Evolutionary conservation across 495 filamentous ascomycete genomes (phyloP).

Genomic region (Cetradonia linearis): DNA sequence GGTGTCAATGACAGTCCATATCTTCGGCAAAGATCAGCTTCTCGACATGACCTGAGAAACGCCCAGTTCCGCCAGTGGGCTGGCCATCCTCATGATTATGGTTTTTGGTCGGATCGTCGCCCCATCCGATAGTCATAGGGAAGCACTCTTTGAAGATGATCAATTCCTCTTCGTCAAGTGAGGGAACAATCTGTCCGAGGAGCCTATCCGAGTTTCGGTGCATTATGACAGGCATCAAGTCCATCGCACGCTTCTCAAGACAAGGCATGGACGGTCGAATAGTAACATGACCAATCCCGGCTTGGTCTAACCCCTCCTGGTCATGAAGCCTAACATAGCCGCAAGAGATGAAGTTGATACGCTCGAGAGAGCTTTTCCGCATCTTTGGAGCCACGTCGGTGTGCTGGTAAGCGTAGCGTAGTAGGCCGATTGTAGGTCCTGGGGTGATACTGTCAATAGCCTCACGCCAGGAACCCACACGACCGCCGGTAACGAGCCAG

Average conservation of each 20-base stretch:
- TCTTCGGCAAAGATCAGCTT: constrained; percentile 7
- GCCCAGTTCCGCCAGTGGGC: constrained; percentile 21
- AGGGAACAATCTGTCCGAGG: constrained; percentile 22
- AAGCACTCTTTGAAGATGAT: constrained; percentile 16
- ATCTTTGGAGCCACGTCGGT: constrained; percentile 8
- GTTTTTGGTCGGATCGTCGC: constrained; percentile 1
- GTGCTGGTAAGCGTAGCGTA: constrained; percentile 24
- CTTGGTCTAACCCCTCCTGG: constrained; percentile 13
- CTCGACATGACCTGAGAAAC: constrained; percentile 22
- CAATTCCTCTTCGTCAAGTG: constrained; percentile 16
- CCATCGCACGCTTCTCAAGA: constrained; percentile 13
- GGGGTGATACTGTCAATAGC: constrained; percentile 37
- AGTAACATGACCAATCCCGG: constrained; percentile 14
- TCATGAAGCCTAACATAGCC: constrained; percentile 33
- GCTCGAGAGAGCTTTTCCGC: constrained; percentile 19
- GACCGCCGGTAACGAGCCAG: constrained; percentile 19
- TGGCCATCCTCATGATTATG: constrained; percentile 24
- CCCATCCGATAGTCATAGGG: constrained; percentile 18
- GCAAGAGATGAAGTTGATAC: constrained; percentile 35
- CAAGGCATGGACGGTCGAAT: background rate
- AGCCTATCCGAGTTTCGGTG: constrained; percentile 11
- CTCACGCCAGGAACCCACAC: constrained; percentile 31
- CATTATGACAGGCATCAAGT: constrained; percentile 20
- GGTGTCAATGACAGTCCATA: background rate
- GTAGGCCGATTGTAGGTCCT: constrained; percentile 25